phyloP scores from a whole-genome alignment of 176 grass and related monocot genomes.

The Thalia dealbata region DNA sequence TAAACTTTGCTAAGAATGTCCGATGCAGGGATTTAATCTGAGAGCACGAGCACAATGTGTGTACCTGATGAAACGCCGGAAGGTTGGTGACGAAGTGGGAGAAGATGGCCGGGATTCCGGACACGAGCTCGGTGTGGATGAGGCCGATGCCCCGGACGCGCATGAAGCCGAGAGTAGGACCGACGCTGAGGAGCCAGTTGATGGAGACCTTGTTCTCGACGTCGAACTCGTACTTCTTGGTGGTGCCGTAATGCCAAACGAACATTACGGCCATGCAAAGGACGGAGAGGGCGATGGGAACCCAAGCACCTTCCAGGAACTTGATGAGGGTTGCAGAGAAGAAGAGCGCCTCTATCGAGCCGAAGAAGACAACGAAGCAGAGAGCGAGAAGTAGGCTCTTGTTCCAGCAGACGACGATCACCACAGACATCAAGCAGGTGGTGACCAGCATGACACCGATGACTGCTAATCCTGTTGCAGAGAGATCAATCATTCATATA shows the following conservation, averaged over 20 bases:
- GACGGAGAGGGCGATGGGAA: conserved; percentile 55
- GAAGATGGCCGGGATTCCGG: conserved; percentile 93
- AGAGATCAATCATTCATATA: background rate
- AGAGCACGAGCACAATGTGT: too few species aligned
- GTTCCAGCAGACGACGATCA: conserved; percentile 84
- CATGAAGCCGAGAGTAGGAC: conserved; percentile 80
- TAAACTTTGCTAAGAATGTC: too few species aligned
- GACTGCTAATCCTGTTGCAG: conserved; percentile 59
- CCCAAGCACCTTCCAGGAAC: conserved; percentile 83
- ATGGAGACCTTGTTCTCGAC: conserved; percentile 88
- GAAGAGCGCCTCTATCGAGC: conserved; percentile 64
- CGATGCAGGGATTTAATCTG: too few species aligned
- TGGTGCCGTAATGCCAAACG: conserved; percentile 78
- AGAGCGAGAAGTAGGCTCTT: conserved; percentile 50
- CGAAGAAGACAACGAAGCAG: conserved; percentile 70
- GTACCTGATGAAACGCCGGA: conserved; percentile 99
- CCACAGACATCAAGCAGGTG: conserved; percentile 83
- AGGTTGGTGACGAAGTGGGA: conserved; percentile 96
- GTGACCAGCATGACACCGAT: conserved; percentile 94
- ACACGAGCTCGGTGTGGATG: conserved; percentile 74
- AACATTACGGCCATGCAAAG: conserved; percentile 78
- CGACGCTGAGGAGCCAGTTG: conserved; percentile 67
- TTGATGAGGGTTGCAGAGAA: conserved; percentile 78
- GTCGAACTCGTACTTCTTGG: conserved; percentile 74
- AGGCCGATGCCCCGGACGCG: conserved; percentile 77